These are phyloP conservation scores for Alternaria brassicicola DNA, from an alignment of 2,329 filamentous ascomycete genomes.

Conservation along the genomic window DNA sequence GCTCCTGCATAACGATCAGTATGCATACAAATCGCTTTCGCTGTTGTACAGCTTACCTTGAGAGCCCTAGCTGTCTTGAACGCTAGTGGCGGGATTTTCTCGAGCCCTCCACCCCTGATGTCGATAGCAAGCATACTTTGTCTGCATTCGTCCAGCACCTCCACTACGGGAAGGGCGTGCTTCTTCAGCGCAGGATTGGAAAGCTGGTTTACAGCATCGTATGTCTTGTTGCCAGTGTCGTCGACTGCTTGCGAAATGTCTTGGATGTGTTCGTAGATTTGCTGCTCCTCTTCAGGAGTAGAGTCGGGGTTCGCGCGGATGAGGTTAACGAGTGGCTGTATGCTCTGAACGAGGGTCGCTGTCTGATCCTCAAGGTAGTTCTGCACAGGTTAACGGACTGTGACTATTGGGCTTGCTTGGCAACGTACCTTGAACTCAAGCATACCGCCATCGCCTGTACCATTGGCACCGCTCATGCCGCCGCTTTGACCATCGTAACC, in stretches of 20 bases:
- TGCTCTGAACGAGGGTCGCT: constrained; percentile 76
- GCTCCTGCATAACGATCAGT: constrained; percentile 42
- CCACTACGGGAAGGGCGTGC: constrained; percentile 58
- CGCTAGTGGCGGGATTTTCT: constrained; percentile 77
- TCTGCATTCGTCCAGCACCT: constrained; percentile 67
- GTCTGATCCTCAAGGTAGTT: constrained; percentile 85
- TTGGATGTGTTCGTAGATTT: constrained; percentile 71
- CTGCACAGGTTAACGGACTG: constrained; percentile 47
- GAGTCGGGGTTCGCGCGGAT: constrained; percentile 58
- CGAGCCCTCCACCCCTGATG: constrained; percentile 66
- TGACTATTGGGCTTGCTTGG: constrained; percentile 10
- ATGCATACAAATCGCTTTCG: not conserved
- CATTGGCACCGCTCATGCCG: constrained; percentile 31
- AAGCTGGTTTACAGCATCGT: constrained; percentile 55
- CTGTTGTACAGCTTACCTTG: constrained; percentile 58
- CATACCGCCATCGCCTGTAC: constrained; percentile 47
- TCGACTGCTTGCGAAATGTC: constrained; percentile 74
- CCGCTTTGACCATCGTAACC: constrained; percentile 44
- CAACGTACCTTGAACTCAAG: constrained; percentile 65
- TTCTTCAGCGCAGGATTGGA: constrained; percentile 61
- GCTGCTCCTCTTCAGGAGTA: constrained; percentile 40
- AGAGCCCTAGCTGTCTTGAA: constrained; percentile 84
- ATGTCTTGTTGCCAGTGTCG: constrained; percentile 70
- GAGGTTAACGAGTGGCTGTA: constrained; percentile 77
- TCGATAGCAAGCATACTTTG: constrained; percentile 68